Evolutionary conservation across 2,329 filamentous ascomycete species (phyloP).

Genomic region (Talaromyces sp.): DNA sequence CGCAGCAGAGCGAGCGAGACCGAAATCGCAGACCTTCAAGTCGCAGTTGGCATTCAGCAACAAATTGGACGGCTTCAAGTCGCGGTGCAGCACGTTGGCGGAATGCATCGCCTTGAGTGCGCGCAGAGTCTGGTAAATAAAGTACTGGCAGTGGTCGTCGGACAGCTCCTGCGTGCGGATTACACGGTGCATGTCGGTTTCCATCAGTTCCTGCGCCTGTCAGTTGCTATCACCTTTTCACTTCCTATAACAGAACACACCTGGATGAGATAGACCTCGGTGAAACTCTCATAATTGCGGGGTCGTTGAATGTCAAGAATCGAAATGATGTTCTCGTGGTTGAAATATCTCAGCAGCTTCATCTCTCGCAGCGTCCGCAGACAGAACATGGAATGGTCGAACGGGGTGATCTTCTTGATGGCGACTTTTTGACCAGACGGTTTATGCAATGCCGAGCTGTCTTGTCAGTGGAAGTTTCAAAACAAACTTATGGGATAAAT

Average conservation of each 20-base stretch:
- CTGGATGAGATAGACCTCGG: constrained; percentile 97
- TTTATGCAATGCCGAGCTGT: constrained; percentile 86
- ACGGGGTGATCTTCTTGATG: constrained; percentile 99
- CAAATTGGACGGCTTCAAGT: constrained; percentile 95
- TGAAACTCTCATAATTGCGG: constrained; percentile 89
- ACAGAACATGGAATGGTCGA: constrained; percentile 99
- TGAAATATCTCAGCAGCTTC: constrained; percentile 98
- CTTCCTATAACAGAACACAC: constrained; percentile 43
- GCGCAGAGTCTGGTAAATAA: constrained; percentile 98
- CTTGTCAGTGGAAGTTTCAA: constrained; percentile 45
- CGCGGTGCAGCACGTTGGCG: constrained; percentile 93
- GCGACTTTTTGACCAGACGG: constrained; percentile 97
- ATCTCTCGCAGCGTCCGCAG: constrained; percentile 94
- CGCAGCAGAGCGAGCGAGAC: constrained; percentile 87
- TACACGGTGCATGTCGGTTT: constrained; percentile 98
- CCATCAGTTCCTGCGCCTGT: constrained; percentile 79
- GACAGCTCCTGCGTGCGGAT: constrained; percentile 98
- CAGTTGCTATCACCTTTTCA: too few relatives aligned
- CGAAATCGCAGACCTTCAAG: constrained; percentile 98
- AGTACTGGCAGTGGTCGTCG: constrained; percentile 99
- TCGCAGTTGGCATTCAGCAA: constrained; percentile 98
- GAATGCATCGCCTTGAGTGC: constrained; percentile 99
- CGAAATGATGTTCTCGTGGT: constrained; percentile 99
- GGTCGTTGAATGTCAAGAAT: constrained; percentile 99
- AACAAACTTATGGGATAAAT: constrained; percentile 16